phyloP scores from a whole-genome alignment of 192 early-diverging fungal species.

The Rhizophagus clarus region DNA sequence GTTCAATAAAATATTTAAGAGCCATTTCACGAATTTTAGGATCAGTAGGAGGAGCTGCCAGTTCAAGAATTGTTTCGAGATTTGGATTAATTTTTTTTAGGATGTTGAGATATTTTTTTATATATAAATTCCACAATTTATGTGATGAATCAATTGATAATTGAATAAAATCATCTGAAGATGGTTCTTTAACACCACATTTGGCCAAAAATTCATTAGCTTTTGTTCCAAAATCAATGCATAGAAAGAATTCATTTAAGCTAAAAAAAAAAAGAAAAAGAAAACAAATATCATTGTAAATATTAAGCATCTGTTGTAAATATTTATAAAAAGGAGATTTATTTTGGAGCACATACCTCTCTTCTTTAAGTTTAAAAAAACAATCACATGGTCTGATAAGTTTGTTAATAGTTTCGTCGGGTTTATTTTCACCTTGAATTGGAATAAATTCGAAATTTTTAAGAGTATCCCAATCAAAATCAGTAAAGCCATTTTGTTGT shows the following conservation, averaged over 20 bases:
- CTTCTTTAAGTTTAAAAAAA: conserved; percentile 6
- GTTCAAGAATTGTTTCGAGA: conserved; percentile 37
- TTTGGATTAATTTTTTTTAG: conserved; percentile 34
- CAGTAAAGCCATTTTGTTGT: conserved; percentile 59
- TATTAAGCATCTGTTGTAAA: too few species aligned
- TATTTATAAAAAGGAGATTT: background rate
- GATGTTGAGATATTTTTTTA: conserved; percentile 48
- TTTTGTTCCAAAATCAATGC: conserved; percentile 68
- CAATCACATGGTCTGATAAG: background rate
- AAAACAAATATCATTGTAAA: too few species aligned
- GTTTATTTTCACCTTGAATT: conserved; percentile 23
- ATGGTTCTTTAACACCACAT: conserved; percentile 85
- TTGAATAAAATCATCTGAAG: conserved; percentile 68
- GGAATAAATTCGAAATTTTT: conserved; percentile 67
- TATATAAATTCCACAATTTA: conserved; percentile 62
- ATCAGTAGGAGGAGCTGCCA: conserved; percentile 42
- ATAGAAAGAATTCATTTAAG: conserved; percentile 55
- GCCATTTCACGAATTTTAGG: conserved; percentile 50
- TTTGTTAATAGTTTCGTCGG: background rate
- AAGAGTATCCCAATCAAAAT: conserved; percentile 57
- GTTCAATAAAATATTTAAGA: conserved; percentile 71
- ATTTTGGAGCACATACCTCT: conserved; percentile 6
- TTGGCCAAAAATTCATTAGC: conserved; percentile 78
- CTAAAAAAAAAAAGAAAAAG: conserved; percentile 49
- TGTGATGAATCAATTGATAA: conserved; percentile 62